Evolutionary conservation across 2,329 filamentous ascomycete genomes (phyloP).

Genomic region (Colletotrichum sp.): DNA sequence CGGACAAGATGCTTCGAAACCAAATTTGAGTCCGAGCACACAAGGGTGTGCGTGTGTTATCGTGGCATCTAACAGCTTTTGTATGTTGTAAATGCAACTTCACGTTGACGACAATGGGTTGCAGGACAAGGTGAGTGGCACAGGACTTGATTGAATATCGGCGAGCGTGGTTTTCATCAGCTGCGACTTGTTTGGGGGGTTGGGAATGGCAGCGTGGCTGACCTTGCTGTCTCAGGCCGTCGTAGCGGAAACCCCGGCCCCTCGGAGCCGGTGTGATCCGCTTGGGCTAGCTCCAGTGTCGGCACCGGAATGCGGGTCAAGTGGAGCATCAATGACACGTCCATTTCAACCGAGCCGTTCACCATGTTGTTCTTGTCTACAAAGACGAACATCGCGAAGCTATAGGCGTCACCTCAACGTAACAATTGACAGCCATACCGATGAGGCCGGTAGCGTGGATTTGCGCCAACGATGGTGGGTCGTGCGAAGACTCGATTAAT

Average conservation of each 20-base stretch:
- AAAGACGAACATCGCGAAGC: not conserved
- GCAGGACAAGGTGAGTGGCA: not conserved
- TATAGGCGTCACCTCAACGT: not conserved
- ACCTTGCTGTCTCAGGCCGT: not conserved
- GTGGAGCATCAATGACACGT: conserved; percentile 19
- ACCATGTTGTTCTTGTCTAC: not conserved
- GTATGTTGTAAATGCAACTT: not conserved
- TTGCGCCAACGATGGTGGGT: not conserved
- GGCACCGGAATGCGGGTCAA: conserved; percentile 8
- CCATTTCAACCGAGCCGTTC: not conserved
- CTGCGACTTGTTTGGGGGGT: not conserved
- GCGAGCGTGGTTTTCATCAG: not conserved
- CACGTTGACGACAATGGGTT: not conserved
- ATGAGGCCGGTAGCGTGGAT: not conserved
- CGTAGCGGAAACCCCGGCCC: not conserved
- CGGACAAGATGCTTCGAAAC: not conserved
- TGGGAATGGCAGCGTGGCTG: not conserved
- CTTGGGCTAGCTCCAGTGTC: not conserved
- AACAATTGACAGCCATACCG: not conserved
- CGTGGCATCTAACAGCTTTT: not conserved
- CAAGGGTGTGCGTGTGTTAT: not conserved
- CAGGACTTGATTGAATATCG: not conserved
- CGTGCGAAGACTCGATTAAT: not conserved
- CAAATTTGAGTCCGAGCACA: not conserved
- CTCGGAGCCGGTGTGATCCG: conserved; percentile 7